These are phyloP conservation scores for Grosmannia huntii DNA, from an alignment of 2,329 filamentous ascomycete species.

Conservation along the genomic window DNA sequence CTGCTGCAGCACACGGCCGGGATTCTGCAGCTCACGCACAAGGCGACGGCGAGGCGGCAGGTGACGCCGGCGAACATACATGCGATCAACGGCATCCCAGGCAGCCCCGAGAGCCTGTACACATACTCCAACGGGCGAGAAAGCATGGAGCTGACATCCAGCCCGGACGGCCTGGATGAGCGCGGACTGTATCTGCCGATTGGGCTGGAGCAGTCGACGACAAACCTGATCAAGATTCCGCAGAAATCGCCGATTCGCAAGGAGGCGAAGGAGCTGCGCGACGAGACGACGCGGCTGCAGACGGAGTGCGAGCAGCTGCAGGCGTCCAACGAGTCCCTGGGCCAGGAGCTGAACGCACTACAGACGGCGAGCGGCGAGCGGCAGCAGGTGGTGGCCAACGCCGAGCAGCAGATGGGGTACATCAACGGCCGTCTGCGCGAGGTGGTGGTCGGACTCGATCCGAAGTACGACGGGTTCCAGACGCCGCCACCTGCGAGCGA, in stretches of 20 bases:
- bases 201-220: conserved; percentile 41
- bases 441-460: conserved; percentile 52
- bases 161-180: conserved; percentile 60
- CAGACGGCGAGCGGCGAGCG: conserved; percentile 23
- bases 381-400: conserved; percentile 41
- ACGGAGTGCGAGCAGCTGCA: conserved; percentile 19
- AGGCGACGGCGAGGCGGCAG: conserved; percentile 40
- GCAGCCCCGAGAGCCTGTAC: conserved; percentile 66
- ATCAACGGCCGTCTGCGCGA: conserved; percentile 55
- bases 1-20: conserved; percentile 85
- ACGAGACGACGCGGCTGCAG: conserved; percentile 23
- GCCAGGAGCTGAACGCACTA: conserved; percentile 23
- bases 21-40: conserved; percentile 82
- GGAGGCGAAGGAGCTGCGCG: conserved; percentile 36
- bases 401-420: conserved; percentile 53
- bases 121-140: conserved; percentile 51
- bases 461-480: conserved; percentile 35
- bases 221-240: conserved; percentile 40
- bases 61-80: conserved; percentile 23
- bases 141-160: conserved; percentile 35
- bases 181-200: conserved; percentile 58
- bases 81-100: conserved; percentile 47
- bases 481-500: conserved; percentile 27
- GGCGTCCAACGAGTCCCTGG: conserved; percentile 21
- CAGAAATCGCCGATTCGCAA: conserved; percentile 43